These are phyloP conservation scores for Exophiala lecanii-corni DNA, from an alignment of 2,329 filamentous ascomycete species.

Conservation along the genomic window DNA sequence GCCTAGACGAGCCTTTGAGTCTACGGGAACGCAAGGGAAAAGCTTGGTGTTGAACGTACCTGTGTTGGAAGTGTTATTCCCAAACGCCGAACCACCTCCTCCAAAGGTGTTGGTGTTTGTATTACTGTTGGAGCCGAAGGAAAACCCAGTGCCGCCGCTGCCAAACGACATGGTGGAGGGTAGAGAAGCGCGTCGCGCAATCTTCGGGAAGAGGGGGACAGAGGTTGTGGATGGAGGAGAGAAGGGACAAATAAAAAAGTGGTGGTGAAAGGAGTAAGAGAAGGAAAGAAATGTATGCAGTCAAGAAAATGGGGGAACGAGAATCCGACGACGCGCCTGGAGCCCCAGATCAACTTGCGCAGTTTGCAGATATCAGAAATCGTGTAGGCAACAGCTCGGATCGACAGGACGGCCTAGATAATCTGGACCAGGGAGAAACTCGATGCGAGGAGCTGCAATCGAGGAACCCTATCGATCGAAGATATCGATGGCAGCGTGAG, in stretches of 20 bases:
- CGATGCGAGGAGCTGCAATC: no score
- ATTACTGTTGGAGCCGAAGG: slow-evolving; percentile 22
- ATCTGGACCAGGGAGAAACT: no score
- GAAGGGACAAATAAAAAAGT: background rate
- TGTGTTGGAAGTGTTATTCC: slow-evolving; percentile 17
- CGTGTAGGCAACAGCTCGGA: no score
- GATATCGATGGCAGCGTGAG: no score
- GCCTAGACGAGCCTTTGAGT: slow-evolving; percentile 3
- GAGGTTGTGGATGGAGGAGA: background rate
- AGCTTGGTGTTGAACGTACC: slow-evolving; percentile 19
- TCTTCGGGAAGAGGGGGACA: slow-evolving; percentile 11
- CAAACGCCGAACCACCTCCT: slow-evolving; percentile 20
- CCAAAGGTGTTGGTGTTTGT: slow-evolving; percentile 22
- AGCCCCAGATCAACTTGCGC: no score
- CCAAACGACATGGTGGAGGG: slow-evolving; percentile 27
- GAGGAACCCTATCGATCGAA: no score
- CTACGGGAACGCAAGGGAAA: no score
- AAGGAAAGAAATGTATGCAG: background rate
- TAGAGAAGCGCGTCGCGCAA: slow-evolving; percentile 24
- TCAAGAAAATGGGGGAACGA: no score
- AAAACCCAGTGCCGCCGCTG: slow-evolving; percentile 18
- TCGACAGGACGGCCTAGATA: no score
- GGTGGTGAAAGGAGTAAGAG: background rate
- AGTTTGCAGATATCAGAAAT: no score
- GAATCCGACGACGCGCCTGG: no score